Conservation (phyloP, 2,329 filamentous ascomycete genomes). For the Talaromyces sp. region DNA sequence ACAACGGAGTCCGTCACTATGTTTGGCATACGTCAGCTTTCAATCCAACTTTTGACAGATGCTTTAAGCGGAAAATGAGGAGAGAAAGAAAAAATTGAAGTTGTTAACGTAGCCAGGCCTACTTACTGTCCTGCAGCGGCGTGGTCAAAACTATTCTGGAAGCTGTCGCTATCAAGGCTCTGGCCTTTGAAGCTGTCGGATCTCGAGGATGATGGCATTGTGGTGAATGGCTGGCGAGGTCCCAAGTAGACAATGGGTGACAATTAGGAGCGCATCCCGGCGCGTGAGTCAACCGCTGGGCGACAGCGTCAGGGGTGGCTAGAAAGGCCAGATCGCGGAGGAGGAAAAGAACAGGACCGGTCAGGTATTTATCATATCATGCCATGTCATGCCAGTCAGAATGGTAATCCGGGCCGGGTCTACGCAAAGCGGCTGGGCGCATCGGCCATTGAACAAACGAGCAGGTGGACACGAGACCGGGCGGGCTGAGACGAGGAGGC, state of each 20-base stretch:
- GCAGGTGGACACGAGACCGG: conserved; percentile 7
- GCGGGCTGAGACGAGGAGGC: not conserved
- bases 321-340: not conserved
- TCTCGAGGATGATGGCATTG: conserved; percentile 24
- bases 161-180: conserved; percentile 33
- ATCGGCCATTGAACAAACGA: conserved; percentile 5
- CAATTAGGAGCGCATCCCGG: conserved; percentile 3
- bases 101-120: not conserved
- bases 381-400: conserved; percentile 9
- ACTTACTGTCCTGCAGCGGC: conserved; percentile 48
- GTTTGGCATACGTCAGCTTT: not conserved
- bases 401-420: not conserved
- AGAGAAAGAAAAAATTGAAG: not conserved
- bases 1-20: conserved; percentile 82
- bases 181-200: conserved; percentile 28
- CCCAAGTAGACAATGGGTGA: not conserved
- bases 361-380: not conserved
- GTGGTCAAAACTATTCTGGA: conserved; percentile 40
- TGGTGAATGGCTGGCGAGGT: not conserved
- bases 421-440: conserved; percentile 1
- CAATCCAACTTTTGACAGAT: not conserved
- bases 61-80: not conserved
- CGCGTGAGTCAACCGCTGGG: conserved; percentile 1
- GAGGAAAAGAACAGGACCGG: not conserved
- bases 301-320: not conserved